Evolutionary conservation across 2,329 filamentous ascomycete genomes (phyloP).

Genomic region (Xylariaceae sp.): DNA sequence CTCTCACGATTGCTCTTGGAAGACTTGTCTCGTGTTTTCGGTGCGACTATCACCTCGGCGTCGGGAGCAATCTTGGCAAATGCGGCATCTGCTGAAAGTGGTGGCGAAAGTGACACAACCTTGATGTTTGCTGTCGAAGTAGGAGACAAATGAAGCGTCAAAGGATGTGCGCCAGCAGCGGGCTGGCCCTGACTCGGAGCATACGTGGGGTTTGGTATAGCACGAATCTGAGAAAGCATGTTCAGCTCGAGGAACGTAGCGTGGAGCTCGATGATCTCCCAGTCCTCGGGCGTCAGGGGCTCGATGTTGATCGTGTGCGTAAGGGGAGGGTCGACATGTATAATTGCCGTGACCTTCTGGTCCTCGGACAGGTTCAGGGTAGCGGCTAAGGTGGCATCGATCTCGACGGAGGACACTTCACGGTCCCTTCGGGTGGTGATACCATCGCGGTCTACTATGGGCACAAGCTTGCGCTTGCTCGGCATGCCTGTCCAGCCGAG

Average conservation of each 20-base stretch:
- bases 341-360: slow-evolving; percentile 63
- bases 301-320: slow-evolving; percentile 97
- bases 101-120: slow-evolving; percentile 75
- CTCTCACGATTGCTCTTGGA: slow-evolving; percentile 64
- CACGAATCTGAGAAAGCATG: slow-evolving; percentile 85
- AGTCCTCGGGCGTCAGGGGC: slow-evolving; percentile 88
- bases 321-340: slow-evolving; percentile 86
- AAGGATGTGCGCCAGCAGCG: slow-evolving; percentile 59
- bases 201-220: slow-evolving; percentile 79
- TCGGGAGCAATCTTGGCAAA: slow-evolving; percentile 93
- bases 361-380: slow-evolving; percentile 74
- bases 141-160: slow-evolving; percentile 89
- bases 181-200: slow-evolving; percentile 45
- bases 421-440: slow-evolving; percentile 66
- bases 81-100: slow-evolving; percentile 58
- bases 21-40: slow-evolving; percentile 74
- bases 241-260: slow-evolving; percentile 94
- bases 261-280: slow-evolving; percentile 98
- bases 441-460: slow-evolving; percentile 69
- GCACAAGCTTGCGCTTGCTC: slow-evolving; percentile 74
- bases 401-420: slow-evolving; percentile 72
- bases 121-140: slow-evolving; percentile 92
- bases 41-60: slow-evolving; percentile 94
- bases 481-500: slow-evolving; percentile 98
- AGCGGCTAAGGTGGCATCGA: slow-evolving; percentile 78